These are phyloP conservation scores for Inga leiocalycina DNA, from an alignment of 306 rosid species.

Conservation along the genomic window DNA sequence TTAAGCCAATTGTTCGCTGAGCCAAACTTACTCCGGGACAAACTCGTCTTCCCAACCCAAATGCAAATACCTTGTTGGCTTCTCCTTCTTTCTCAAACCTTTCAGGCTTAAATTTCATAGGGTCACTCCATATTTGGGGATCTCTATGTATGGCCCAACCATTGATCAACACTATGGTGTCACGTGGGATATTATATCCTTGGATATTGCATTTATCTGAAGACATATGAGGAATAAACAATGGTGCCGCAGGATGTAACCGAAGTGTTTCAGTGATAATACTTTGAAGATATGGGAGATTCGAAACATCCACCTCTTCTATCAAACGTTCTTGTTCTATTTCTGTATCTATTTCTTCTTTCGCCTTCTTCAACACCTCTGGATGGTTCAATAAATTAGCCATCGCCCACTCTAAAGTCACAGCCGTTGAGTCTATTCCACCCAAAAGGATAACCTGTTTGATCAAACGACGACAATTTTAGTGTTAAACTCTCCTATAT, in stretches of 20 bases:
- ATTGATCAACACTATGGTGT: neutral
- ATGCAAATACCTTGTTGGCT: neutral
- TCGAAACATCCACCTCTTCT: neutral
- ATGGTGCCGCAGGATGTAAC: neutral
- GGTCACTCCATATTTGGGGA: neutral
- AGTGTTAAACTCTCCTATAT: neutral
- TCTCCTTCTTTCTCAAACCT: neutral
- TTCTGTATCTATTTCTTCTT: neutral
- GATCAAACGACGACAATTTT: neutral
- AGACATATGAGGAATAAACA: neutral
- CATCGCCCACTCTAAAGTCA: slow-evolving; percentile 8
- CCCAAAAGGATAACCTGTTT: neutral
- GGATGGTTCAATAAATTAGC: neutral
- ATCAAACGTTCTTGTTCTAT: neutral
- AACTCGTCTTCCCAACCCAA: neutral
- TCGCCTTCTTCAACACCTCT: neutral
- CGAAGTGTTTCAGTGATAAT: neutral
- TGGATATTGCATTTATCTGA: neutral
- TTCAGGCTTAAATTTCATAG: neutral
- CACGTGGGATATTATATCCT: slow-evolving; percentile 1
- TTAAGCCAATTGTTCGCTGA: neutral
- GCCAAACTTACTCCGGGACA: neutral
- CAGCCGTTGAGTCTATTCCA: neutral
- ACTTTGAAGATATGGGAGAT: neutral
- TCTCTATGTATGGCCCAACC: slow-evolving; percentile 8